Evolutionary conservation across 169 alveolate species (phyloP).

Genomic region (Plasmodium fragile): DNA sequence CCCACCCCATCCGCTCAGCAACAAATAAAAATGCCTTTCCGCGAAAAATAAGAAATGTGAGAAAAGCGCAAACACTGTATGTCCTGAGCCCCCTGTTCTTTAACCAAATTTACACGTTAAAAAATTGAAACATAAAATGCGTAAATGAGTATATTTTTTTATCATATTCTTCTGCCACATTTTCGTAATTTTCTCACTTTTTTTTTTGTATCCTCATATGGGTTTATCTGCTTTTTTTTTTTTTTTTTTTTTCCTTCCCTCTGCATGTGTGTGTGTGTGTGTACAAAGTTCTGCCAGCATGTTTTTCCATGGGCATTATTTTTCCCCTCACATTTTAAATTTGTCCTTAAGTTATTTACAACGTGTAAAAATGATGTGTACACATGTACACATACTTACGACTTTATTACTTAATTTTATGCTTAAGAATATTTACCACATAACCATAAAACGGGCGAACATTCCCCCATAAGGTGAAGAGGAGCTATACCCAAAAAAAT

Average conservation of each 20-base stretch:
- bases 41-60: neutral
- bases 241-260: neutral
- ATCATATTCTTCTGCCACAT: neutral
- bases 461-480: neutral
- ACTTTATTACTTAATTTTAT: neutral
- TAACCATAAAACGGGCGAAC: neutral
- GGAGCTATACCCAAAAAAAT: neutral
- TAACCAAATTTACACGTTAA: neutral
- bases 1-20: neutral
- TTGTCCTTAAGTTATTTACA: neutral
- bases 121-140: neutral
- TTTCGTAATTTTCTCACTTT: neutral
- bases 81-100: neutral
- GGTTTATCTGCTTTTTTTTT: neutral
- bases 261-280: slow-evolving; percentile 8
- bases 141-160: neutral
- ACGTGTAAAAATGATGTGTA: neutral
- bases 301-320: neutral
- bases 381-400: neutral
- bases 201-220: neutral
- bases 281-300: neutral
- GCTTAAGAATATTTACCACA: neutral
- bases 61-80: neutral
- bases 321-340: neutral
- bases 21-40: neutral